Base-by-base conservation (phyloP, 176 grass and related monocot species). In the Areca catechu region DNA sequence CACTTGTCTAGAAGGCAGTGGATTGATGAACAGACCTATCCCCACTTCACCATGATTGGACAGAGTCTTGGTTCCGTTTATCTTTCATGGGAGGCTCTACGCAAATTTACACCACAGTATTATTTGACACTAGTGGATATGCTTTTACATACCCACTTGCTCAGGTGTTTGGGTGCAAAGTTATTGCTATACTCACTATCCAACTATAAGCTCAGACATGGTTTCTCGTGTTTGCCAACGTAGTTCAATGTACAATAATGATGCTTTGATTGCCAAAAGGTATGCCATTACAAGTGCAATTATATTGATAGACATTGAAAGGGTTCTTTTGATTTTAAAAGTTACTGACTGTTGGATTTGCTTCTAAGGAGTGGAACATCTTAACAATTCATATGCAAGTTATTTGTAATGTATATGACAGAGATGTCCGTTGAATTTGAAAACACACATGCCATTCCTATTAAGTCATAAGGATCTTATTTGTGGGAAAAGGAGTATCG, bases 181-280 rank as follows among this genome's bases (percentile, higher is more conserved):
- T 91, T 59, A 79, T 97, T 34, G 72, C 65, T 97, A 91, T 52
- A 91, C 92, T 49, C 92, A 91, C 71, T 97, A 97, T 67, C 92
- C 92, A 17, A 91, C 92, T 67, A 91, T 97, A 70, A 97, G 92
- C 71, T 88, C 83, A 57, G 92, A 97, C 61, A 97, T 97, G 92
- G 68, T 91, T 69, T 76, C 79, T 50, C 86, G 92, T 70, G 86
- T 97, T 77, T 83, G 62, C 16, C 69, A 81, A 56, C 72, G 28
- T 54, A 85, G 51, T 60, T 88, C 69, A 61, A 91, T 97, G 86
- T 97, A 97, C 62, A 97, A 97, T 50, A 97, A 97, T 55, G 71
- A 85, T 58, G 73, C 80, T 63, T 68, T 50, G 70, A 80, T 97
- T 43, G 72, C 92, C 61, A 75, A 63, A 76, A 91, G 92, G 92